A percentile compares a stretch with the other conserved stretches of the same genome.
Evolutionary conservation across 495 filamentous ascomycete genomes (phyloP).

Genomic region (Penicillium daleae): DNA sequence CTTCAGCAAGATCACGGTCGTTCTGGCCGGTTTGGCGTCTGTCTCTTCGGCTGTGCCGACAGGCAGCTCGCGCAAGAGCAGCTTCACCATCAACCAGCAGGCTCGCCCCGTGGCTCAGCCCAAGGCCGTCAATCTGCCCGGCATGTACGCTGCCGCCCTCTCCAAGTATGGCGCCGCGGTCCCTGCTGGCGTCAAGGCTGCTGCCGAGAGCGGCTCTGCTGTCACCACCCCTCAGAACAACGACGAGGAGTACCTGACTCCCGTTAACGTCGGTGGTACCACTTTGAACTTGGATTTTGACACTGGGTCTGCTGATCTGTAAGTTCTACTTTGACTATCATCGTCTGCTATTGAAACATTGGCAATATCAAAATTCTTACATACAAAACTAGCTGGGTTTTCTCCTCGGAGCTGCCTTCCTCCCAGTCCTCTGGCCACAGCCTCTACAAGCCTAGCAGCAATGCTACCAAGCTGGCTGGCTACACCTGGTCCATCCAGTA

Average conservation of each 20-base stretch:
- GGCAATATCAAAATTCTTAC: constrained; percentile 12
- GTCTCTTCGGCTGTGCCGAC: constrained; percentile 40
- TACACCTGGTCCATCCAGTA: constrained; percentile 70
- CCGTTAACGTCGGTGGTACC: constrained; percentile 66
- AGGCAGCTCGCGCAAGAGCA: constrained; percentile 30
- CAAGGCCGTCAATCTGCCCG: constrained; percentile 43
- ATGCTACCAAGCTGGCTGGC: constrained; percentile 54
- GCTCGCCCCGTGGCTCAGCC: constrained; percentile 32
- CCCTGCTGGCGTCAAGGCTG: constrained; percentile 46
- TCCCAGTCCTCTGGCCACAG: constrained; percentile 59
- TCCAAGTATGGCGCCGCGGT: constrained; percentile 50
- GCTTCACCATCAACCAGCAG: constrained; percentile 49
- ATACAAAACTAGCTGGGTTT: constrained; percentile 51
- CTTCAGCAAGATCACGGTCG: constrained; percentile 43
- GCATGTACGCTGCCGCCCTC: constrained; percentile 43
- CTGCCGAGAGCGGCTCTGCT: constrained; percentile 52
- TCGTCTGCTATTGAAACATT: background rate
- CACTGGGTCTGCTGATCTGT: constrained; percentile 78
- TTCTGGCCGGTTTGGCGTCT: constrained; percentile 38
- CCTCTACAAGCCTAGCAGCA: constrained; percentile 61
- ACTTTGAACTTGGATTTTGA: constrained; percentile 72
- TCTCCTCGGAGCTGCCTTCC: constrained; percentile 51
- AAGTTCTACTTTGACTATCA: constrained; percentile 29
- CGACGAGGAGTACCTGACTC: constrained; percentile 69
- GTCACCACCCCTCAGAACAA: constrained; percentile 56